These are phyloP conservation scores for Cystobasidium pallidum DNA, from an alignment of 1,284 basidiomycete genomes.

Conservation along the genomic window DNA sequence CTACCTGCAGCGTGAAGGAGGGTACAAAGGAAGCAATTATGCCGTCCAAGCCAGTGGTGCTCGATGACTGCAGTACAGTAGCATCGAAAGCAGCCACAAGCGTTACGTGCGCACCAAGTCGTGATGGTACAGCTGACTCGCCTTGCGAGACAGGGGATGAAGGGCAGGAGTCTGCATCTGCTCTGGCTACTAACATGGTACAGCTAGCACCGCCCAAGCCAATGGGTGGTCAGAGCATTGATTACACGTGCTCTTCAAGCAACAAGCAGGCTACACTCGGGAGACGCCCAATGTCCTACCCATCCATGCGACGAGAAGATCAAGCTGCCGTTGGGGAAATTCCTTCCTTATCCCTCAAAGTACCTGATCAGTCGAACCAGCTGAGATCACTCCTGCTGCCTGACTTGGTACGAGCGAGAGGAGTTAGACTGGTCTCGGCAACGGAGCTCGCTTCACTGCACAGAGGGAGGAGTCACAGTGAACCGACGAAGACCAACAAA, in stretches of 20 bases:
- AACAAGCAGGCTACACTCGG: background rate
- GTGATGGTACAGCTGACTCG: too few relatives aligned
- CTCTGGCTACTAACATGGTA: background rate
- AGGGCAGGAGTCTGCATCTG: background rate
- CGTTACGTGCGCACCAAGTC: background rate
- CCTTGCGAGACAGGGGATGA: background rate
- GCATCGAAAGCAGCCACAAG: too few relatives aligned
- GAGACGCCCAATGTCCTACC: background rate
- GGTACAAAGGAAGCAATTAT: too few relatives aligned
- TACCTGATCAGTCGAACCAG: background rate
- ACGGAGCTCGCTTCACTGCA: background rate
- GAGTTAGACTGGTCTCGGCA: background rate
- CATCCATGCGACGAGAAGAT: background rate
- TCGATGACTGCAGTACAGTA: too few relatives aligned
- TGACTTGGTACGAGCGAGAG: conserved; percentile 6
- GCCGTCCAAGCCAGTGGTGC: too few relatives aligned
- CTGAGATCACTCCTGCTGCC: background rate
- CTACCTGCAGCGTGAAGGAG: too few relatives aligned
- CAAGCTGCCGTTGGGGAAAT: background rate
- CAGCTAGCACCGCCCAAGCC: background rate
- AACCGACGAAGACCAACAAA: background rate
- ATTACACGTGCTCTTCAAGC: background rate
- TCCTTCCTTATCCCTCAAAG: background rate
- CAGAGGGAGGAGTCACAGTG: background rate
- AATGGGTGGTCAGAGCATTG: background rate